These are phyloP conservation scores for Drosera spatulata DNA, from an alignment of 179 eudicot species.

Conservation along the genomic window DNA sequence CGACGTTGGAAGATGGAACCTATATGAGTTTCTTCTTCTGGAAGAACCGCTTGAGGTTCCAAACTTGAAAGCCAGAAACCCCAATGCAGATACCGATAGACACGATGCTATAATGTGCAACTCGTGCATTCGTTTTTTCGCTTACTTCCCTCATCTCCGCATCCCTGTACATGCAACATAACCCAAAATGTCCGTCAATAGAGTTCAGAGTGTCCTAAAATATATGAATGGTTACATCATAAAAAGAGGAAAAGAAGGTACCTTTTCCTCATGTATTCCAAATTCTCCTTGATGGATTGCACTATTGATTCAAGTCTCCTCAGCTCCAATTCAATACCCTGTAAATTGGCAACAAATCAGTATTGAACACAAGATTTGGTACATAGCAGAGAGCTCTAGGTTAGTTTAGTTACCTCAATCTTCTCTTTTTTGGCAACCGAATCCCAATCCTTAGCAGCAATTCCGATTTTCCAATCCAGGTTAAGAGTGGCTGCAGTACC, in stretches of 20 bases:
- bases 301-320: slow-evolving; percentile 81
- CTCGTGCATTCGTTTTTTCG: slow-evolving; percentile 65
- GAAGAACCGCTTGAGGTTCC: slow-evolving; percentile 60
- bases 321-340: slow-evolving; percentile 91
- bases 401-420: slow-evolving; percentile 40
- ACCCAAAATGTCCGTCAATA: background rate
- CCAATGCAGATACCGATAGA: slow-evolving; percentile 60
- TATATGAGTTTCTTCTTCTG: slow-evolving; percentile 82
- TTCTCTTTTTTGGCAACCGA: slow-evolving; percentile 33
- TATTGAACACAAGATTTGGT: no score
- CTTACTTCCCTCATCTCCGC: slow-evolving; percentile 72
- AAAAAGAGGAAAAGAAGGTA: slow-evolving; percentile 7
- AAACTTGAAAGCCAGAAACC: slow-evolving; percentile 47
- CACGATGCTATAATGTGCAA: slow-evolving; percentile 66
- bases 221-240: background rate
- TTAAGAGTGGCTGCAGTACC: slow-evolving; percentile 53
- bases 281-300: slow-evolving; percentile 71
- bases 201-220: background rate
- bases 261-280: slow-evolving; percentile 66
- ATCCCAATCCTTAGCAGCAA: slow-evolving; percentile 58
- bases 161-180: slow-evolving; percentile 35
- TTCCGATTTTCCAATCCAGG: slow-evolving; percentile 78
- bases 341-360: slow-evolving; percentile 2
- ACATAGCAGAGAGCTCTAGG: background rate
- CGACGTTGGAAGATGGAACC: background rate